phyloP scores from a whole-genome alignment of 2,329 filamentous ascomycete genomes.

The Verticillium dahliae region DNA sequence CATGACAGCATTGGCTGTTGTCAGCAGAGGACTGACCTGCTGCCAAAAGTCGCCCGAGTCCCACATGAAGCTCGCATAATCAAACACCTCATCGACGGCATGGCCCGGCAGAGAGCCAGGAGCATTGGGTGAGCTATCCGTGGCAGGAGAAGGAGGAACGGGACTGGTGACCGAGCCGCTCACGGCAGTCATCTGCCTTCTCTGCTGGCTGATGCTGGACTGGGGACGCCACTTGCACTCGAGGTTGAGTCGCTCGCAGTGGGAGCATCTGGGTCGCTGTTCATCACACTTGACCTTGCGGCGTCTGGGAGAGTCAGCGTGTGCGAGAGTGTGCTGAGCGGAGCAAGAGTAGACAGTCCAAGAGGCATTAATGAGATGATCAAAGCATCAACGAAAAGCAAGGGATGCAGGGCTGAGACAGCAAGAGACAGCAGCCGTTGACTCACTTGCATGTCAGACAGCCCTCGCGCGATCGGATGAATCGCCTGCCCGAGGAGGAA shows the following conservation, averaged over 20 bases:
- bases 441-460: conserved; percentile 41
- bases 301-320: conserved; percentile 24
- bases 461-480: conserved; percentile 26
- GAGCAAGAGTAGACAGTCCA: neutral
- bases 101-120: conserved; percentile 19
- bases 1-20: neutral
- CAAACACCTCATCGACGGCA: conserved; percentile 33
- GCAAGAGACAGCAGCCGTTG: neutral
- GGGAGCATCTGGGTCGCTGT: conserved; percentile 42
- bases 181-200: conserved; percentile 15
- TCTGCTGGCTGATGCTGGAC: conserved; percentile 2
- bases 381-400: neutral
- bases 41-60: conserved; percentile 28
- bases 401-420: neutral
- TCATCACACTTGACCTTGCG: conserved; percentile 51
- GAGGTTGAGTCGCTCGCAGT: conserved; percentile 46
- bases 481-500: conserved; percentile 4
- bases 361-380: neutral
- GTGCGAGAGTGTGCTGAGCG: neutral
- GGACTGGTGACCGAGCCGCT: conserved; percentile 14
- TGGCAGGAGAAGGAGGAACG: conserved; percentile 15
- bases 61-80: conserved; percentile 42
- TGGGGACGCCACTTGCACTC: conserved; percentile 43
- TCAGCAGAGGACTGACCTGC: conserved; percentile 14
- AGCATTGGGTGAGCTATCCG: conserved; percentile 18